Conservation (phyloP, 257 asterid species). For the Eustoma russellianum region DNA sequence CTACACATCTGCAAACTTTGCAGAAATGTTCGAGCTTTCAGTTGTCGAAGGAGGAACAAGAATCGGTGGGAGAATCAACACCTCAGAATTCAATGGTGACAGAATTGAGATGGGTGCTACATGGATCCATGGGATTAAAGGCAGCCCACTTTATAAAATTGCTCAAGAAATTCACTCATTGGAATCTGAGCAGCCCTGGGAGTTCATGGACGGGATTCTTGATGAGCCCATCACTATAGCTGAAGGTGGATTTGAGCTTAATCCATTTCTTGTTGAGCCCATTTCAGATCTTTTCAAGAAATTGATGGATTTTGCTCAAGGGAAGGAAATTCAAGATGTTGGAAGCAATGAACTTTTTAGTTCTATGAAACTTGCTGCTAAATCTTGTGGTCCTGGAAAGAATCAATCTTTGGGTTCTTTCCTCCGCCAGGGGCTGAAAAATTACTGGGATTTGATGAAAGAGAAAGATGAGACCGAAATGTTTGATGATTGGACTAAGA, state of each 20-base stretch:
- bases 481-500: conserved; percentile 44
- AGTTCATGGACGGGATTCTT: conserved; percentile 51
- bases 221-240: conserved; percentile 51
- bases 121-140: conserved; percentile 90
- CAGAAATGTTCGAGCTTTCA: conserved; percentile 38
- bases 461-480: conserved; percentile 7
- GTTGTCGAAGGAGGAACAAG: conserved; percentile 74
- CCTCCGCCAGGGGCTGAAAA: conserved; percentile 51
- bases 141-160: conserved; percentile 64
- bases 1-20: conserved; percentile 22
- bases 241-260: conserved; percentile 51
- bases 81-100: conserved; percentile 66
- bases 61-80: conserved; percentile 76
- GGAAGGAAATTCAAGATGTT: conserved; percentile 20
- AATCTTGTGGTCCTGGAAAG: conserved; percentile 11
- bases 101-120: conserved; percentile 86
- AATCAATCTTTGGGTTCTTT: conserved; percentile 43
- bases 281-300: conserved; percentile 43
- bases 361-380: conserved; percentile 9
- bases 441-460: conserved; percentile 29
- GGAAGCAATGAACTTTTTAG: conserved; percentile 2
- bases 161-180: conserved; percentile 38
- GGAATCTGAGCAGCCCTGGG: conserved; percentile 64
- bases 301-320: conserved; percentile 63
- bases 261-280: conserved; percentile 45